Evolutionary conservation across 2,329 filamentous ascomycete genomes (phyloP).

Genomic region (Coniochaeta sp.): DNA sequence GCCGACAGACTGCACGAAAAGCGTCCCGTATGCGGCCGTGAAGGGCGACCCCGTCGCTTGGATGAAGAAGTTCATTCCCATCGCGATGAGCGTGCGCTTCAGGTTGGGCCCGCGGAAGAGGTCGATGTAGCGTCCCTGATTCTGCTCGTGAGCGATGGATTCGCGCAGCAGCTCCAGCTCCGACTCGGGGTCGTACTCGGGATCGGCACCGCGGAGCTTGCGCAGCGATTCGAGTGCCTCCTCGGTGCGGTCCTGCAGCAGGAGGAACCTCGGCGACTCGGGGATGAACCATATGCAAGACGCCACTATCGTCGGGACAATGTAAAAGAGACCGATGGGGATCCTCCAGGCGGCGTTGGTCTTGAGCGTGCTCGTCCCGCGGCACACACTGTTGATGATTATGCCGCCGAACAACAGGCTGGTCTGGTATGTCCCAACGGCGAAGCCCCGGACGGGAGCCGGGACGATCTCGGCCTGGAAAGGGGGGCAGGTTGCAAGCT

Average conservation of each 20-base stretch:
- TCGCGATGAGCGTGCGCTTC: constrained; percentile 13
- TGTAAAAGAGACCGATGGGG: constrained; percentile 25
- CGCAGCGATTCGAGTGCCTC: constrained; percentile 19
- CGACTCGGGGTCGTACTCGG: constrained; percentile 6
- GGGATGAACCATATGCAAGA: constrained; percentile 20
- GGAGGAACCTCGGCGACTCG: constrained; percentile 38
- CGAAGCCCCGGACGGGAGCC: constrained; percentile 20
- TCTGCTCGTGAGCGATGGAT: constrained; percentile 9
- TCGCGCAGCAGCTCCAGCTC: constrained; percentile 10
- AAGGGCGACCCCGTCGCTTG: constrained; percentile 11
- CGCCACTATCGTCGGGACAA: constrained; percentile 21
- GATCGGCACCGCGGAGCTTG: constrained; percentile 3
- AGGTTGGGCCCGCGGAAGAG: constrained; percentile 12
- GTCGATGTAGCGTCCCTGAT: constrained; percentile 10
- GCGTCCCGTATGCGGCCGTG: constrained; percentile 11
- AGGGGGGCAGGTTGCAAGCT: constrained; percentile 27
- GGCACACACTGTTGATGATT: constrained; percentile 17
- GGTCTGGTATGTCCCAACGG: constrained; percentile 27
- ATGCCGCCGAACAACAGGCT: constrained; percentile 11
- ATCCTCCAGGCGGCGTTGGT: constrained; percentile 24
- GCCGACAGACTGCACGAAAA: constrained; percentile 15
- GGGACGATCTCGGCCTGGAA: constrained; percentile 27
- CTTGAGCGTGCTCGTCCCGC: constrained; percentile 19
- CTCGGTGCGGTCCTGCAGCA: constrained; percentile 22
- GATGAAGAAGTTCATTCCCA: constrained; percentile 10